Percentiles rank a stretch among this genome's conserved stretches.
Conservation (phyloP, 352 stramenopile genomes). For the Phytopythium delawarense region DNA sequence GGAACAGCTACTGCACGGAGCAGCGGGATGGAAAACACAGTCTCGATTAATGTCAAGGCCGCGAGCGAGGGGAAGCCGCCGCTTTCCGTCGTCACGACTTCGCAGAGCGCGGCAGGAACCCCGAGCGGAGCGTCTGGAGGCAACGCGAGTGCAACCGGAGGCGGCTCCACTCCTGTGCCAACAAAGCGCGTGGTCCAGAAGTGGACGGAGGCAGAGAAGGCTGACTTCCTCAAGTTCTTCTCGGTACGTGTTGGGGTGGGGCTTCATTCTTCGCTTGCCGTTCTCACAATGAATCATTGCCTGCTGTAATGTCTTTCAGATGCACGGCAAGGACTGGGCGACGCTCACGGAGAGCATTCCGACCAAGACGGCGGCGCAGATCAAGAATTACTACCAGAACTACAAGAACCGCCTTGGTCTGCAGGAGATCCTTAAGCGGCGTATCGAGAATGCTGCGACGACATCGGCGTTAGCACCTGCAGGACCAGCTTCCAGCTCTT, state of each 20-base stretch:
- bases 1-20: not conserved
- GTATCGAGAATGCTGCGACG: slow-evolving; percentile 40
- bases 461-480: not conserved
- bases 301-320: slow-evolving; percentile 22
- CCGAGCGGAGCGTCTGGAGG: not conserved
- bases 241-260: slow-evolving; percentile 36
- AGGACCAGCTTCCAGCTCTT: not conserved
- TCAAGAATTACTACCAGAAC: slow-evolving; percentile 94
- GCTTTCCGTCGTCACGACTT: not conserved
- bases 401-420: slow-evolving; percentile 90
- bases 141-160: not conserved
- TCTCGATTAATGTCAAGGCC: not conserved
- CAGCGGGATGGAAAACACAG: not conserved
- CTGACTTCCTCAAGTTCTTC: slow-evolving; percentile 87
- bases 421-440: slow-evolving; percentile 83
- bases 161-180: slow-evolving; percentile 18
- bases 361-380: slow-evolving; percentile 86
- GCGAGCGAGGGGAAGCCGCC: not conserved
- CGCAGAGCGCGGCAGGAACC: not conserved
- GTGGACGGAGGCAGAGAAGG: slow-evolving; percentile 88
- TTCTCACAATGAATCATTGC: slow-evolving; percentile 3
- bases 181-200: slow-evolving; percentile 86
- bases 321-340: slow-evolving; percentile 87
- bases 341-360: slow-evolving; percentile 85
- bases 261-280: not conserved